Percentiles rank a stretch among this genome's conserved stretches.
Evolutionary conservation across 805 yeast species (phyloP).

Genomic region (Cyberlindnera misumaiensis): DNA sequence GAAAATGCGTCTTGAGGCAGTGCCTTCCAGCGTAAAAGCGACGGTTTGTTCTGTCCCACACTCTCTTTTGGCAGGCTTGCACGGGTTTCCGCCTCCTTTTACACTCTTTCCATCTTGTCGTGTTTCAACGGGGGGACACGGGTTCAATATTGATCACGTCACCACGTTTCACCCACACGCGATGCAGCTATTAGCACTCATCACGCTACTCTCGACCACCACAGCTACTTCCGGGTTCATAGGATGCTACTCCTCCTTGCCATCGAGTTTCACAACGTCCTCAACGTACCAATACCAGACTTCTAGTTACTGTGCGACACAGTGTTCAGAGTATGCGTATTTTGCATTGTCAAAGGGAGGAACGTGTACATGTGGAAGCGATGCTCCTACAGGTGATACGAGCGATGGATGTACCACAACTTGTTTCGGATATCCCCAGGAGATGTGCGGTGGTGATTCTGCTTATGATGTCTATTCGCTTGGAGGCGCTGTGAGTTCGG

Average conservation of each 20-base stretch:
- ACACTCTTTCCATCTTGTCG: too few relatives aligned
- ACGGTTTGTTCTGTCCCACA: too few relatives aligned
- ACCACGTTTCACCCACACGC: too few relatives aligned
- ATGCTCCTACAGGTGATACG: slow-evolving; percentile 31
- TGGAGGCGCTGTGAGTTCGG: slow-evolving; percentile 9
- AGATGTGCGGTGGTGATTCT: slow-evolving; percentile 56
- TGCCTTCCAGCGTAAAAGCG: too few relatives aligned
- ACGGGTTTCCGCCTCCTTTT: too few relatives aligned
- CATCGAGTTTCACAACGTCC: slow-evolving; percentile 15
- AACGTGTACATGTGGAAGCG: slow-evolving; percentile 54
- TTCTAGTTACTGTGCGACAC: slow-evolving; percentile 37
- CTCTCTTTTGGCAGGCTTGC: too few relatives aligned
- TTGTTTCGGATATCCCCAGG: slow-evolving; percentile 54
- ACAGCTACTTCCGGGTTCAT: slow-evolving; percentile 1
- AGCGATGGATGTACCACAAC: slow-evolving; percentile 28
- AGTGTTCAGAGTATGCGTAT: slow-evolving; percentile 35
- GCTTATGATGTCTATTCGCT: slow-evolving; percentile 41
- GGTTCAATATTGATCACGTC: too few relatives aligned
- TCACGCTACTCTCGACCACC: slow-evolving; percentile 1
- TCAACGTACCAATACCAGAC: slow-evolving; percentile 46
- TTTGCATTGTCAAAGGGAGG: slow-evolving; percentile 43
- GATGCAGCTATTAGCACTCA: neutral
- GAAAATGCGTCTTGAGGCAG: too few relatives aligned
- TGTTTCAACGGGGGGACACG: too few relatives aligned
- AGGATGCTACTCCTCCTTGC: slow-evolving; percentile 19